Conservation (phyloP, 768 basidiomycete species). For the Macrolepiota albuminosa region DNA sequence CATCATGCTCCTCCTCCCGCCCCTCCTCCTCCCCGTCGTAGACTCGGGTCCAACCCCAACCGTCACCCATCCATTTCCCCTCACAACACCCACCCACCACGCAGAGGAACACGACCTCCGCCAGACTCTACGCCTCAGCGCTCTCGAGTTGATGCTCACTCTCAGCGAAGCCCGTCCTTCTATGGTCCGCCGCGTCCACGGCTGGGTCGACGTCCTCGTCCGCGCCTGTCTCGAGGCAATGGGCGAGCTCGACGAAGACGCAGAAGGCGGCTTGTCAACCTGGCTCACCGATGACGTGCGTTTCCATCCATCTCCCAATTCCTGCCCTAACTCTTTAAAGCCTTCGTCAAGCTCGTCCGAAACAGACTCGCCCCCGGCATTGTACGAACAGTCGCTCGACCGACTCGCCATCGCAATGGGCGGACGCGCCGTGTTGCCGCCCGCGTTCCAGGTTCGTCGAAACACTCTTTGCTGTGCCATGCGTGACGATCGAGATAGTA, state of each 20-base stretch:
- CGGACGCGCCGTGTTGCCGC: constrained; percentile 69
- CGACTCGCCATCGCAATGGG: constrained; percentile 77
- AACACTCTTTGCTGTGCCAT: too few relatives aligned
- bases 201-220: constrained; percentile 69
- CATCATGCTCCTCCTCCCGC: too few relatives aligned
- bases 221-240: constrained; percentile 79
- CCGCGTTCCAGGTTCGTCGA: constrained; percentile 65
- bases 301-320: constrained; percentile 13
- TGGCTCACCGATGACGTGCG: constrained; percentile 79
- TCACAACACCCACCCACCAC: constrained; percentile 3
- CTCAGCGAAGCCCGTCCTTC: constrained; percentile 69
- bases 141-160: constrained; percentile 79
- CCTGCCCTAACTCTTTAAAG: constrained; percentile 23
- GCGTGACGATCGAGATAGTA: constrained; percentile 33
- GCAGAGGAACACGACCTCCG: constrained; percentile 43
- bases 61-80: constrained; percentile 39
- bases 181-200: constrained; percentile 64
- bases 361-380: constrained; percentile 60
- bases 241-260: constrained; percentile 66
- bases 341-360: constrained; percentile 58
- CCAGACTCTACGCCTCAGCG: constrained; percentile 64
- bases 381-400: constrained; percentile 83
- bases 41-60: constrained; percentile 50
- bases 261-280: constrained; percentile 12
- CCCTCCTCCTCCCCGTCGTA: constrained; percentile 45